Conservation (phyloP, 2,329 filamentous ascomycete genomes). For the Conoideocrella luteorostrata region DNA sequence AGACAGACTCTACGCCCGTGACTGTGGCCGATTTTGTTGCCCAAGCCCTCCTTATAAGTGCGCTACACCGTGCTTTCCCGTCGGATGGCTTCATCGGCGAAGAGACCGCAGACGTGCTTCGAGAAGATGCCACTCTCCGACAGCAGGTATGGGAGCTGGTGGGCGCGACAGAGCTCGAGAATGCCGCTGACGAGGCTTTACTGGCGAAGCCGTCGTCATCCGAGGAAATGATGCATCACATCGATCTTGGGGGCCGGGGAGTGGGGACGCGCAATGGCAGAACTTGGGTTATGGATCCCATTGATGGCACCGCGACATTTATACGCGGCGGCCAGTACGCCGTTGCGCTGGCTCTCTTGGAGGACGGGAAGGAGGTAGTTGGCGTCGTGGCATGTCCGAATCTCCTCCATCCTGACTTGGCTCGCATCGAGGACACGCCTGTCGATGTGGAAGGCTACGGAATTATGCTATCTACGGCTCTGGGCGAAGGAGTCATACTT, state of each 20-base stretch:
- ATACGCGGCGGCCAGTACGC: slow-evolving; percentile 48
- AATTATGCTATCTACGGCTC: no score
- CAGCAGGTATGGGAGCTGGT: slow-evolving; percentile 43
- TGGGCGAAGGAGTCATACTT: no score
- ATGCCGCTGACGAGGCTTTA: no score
- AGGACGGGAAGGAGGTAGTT: slow-evolving; percentile 42
- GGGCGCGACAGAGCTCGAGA: slow-evolving; percentile 21
- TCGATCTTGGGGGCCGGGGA: slow-evolving; percentile 44
- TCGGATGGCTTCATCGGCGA: slow-evolving; percentile 48
- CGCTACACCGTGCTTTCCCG: slow-evolving; percentile 45
- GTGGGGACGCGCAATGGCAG: slow-evolving; percentile 31
- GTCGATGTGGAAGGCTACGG: no score
- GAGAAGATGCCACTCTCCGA: slow-evolving; percentile 34
- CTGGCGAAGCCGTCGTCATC: slow-evolving; percentile 31
- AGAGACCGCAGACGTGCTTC: slow-evolving; percentile 45
- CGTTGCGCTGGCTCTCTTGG: slow-evolving; percentile 48
- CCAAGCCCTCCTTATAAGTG: slow-evolving; percentile 47
- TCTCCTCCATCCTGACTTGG: no score
- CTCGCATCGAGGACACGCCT: no score
- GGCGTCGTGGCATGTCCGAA: slow-evolving; percentile 44
- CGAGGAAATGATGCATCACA: slow-evolving; percentile 44
- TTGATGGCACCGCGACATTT: slow-evolving; percentile 54
- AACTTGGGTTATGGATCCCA: slow-evolving; percentile 55
- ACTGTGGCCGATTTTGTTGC: slow-evolving; percentile 55
- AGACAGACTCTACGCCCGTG: slow-evolving; percentile 50